Base-by-base conservation (phyloP, 306 rosid species). In the Leucaena leucocephala region DNA sequence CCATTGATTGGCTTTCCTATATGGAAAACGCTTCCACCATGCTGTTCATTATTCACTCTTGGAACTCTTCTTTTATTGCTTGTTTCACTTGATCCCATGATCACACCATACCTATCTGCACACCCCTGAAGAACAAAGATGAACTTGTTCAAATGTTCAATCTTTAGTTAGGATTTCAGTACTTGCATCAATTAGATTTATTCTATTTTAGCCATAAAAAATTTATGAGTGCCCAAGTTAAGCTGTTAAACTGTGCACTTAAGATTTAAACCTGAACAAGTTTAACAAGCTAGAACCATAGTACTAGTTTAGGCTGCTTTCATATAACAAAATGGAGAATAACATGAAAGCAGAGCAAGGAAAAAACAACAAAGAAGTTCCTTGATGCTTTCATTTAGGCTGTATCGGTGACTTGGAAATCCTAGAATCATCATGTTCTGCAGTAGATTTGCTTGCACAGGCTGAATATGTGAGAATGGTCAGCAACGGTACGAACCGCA, bases 1-100 rank as follows among this genome's bases (percentile, higher is more conserved):
- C 93, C 91, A 57, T 72, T 22, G 64, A 49, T 1, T 73, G 81
- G 74, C 83, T 59, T 91, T 61, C 77, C 36, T 46, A 71, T 79
- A 72, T 49, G 38, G 16, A 44, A 77, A 54, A 71, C 22, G 40
- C 35, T 54, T 17, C 48, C 6, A 19, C 36, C 33, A n/a, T 3
- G 84, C 13, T 82, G 82, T 45, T 77, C 76, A 61, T 7, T 71
- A 59, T 83, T 85, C 74, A 71, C 71, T 72, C 76, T 82, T 59
- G 33, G 68, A 78, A 61, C 10, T 78, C 46, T 66, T 73, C 71
- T 77, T 81, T 70, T 79, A 57, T 43, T 76, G 35, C 12, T 58
- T 52, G 46, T 58, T 79, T 77, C 76, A 34, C 76, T 84, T 71
- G 84, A 77, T 71, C 81, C 84, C 38, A 45, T 68, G 40, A 21